These are phyloP conservation scores for Populus nigra DNA, from an alignment of 345 rosid genomes.

Conservation along the genomic window DNA sequence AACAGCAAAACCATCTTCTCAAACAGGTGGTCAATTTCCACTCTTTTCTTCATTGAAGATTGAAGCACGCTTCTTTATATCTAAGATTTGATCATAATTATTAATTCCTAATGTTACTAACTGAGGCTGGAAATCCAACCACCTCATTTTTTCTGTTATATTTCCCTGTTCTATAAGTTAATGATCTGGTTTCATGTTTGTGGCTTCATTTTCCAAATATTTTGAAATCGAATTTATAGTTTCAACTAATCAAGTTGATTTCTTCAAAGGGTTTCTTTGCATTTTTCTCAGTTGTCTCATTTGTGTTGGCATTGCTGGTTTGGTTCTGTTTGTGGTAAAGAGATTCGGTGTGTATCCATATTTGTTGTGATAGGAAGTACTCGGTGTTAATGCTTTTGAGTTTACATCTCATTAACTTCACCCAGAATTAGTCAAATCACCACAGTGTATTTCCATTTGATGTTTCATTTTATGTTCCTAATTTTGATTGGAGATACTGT, in stretches of 20 bases:
- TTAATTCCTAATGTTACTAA: no score
- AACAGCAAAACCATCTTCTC: constrained; percentile 55
- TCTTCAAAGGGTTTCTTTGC: background rate
- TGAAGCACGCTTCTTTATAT: background rate
- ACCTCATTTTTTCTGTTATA: background rate
- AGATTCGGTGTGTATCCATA: background rate
- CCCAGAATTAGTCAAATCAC: background rate
- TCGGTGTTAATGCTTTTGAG: background rate
- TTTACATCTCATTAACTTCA: background rate
- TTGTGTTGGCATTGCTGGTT: background rate
- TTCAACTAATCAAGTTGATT: background rate
- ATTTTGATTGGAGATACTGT: constrained; percentile 13
- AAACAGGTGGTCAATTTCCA: constrained; percentile 60
- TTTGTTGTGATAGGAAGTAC: background rate
- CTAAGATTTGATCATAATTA: background rate
- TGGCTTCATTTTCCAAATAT: background rate
- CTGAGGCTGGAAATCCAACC: background rate
- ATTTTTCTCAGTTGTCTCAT: background rate
- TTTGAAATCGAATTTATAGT: background rate
- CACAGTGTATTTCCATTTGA: background rate
- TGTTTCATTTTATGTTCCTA: background rate
- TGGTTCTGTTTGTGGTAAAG: background rate
- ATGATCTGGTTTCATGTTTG: background rate
- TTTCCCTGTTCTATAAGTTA: background rate
- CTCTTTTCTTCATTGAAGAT: constrained; percentile 1